Base-by-base conservation (phyloP, 2,329 filamentous ascomycete species). In the Aspergillus pseudonomiae region DNA sequence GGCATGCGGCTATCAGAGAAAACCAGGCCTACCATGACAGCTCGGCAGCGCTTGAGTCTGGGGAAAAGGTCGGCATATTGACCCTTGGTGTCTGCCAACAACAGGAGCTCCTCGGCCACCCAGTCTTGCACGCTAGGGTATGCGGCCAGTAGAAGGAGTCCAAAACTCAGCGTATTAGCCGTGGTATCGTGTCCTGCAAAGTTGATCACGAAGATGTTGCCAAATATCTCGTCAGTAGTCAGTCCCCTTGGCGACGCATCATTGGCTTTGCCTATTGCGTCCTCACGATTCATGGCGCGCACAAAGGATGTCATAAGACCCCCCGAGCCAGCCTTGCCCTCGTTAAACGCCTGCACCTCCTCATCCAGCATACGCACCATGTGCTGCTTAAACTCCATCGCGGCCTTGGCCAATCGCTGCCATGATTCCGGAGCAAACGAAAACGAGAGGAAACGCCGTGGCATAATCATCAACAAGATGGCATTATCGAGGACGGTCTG, bases 151-250 rank as follows among this genome's bases (percentile, higher is more conserved):
- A 62, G 39, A 7, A 62, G 48, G 39, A 58, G 14, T 6, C 4
- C 48, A 41, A 59, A 62, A 12, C 28, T 36, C 26, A 62, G 16
- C 19, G 48, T 59, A 30, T 62, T 62, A 7, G 60, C 60, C 6
- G 60, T 62, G 9, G 60, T 62, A 36, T 59, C 60, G 7, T 62
- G 60, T 4, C 60, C 60, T 1, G 60, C 60, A 39, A 62, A 62
- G 36, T 62, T 62, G 16, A 62, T 62, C 0, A 62, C 60, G 19
- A 59, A 62, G 16, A 62, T 59, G 7, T 62, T 62, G 16, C 60
- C 60, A 6, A 62, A 59, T 1, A 62, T 62, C 56, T 62, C 55
- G 14, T 59, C 55, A 16, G 53, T 32, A 3, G 54, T 58, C 6
- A 62, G 55, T 6, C 54, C 55, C 24, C 54, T 59, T 14, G 39